Percentiles rank a stretch among this genome's conserved stretches.
These are phyloP conservation scores for Verbena officinalis DNA, from an alignment of 257 asterid genomes.

Conservation along the genomic window DNA sequence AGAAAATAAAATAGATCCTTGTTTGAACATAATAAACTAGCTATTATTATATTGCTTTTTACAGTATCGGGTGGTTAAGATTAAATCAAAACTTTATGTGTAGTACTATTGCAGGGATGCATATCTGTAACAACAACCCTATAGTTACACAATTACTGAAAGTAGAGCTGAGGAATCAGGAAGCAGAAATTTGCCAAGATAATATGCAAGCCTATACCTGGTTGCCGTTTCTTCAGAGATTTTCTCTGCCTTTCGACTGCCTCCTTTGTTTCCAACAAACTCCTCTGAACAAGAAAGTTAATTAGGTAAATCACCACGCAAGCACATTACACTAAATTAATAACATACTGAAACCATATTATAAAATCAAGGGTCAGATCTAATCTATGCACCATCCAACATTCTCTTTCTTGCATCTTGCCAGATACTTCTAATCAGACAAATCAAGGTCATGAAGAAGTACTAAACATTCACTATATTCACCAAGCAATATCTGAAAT, in stretches of 20 bases:
- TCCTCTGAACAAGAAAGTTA: conserved; percentile 50
- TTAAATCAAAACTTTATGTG: conserved; percentile 7
- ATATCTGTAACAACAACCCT: neutral
- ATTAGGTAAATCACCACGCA: neutral
- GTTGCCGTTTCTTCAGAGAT: conserved; percentile 81
- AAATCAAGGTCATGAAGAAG: neutral
- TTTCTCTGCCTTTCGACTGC: conserved; percentile 94
- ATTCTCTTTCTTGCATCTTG: conserved; percentile 4
- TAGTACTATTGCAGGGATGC: neutral
- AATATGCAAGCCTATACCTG: conserved; percentile 49
- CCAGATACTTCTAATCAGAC: neutral
- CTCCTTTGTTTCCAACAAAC: conserved; percentile 85
- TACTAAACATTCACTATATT: neutral
- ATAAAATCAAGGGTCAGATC: conserved; percentile 14
- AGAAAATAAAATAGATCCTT: conserved; percentile 16
- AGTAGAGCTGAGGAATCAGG: conserved; percentile 16
- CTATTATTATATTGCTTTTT: neutral
- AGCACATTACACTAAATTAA: neutral
- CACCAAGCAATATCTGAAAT: neutral
- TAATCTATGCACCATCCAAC: neutral
- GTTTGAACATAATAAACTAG: conserved; percentile 9
- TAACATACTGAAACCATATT: conserved; percentile 15
- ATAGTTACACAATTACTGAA: conserved; percentile 6
- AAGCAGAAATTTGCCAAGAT: conserved; percentile 23
- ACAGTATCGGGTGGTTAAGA: conserved; percentile 9